Conservation (phyloP, 805 yeast genomes). For the Lipomyces sp. region DNA sequence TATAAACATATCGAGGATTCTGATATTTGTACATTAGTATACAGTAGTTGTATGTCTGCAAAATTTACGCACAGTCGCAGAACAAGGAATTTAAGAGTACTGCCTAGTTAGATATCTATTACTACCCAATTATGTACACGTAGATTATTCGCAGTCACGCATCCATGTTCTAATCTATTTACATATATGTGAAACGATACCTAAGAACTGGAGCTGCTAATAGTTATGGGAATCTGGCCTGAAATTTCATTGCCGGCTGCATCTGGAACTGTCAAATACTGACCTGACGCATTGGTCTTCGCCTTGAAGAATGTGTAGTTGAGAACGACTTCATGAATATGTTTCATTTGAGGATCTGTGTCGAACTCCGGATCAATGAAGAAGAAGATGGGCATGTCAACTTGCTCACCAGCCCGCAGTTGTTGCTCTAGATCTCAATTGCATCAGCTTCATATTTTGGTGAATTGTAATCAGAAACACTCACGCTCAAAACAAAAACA, state of each 20-base stretch:
- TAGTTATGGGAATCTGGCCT: slow-evolving; percentile 4
- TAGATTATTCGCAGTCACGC: too few species aligned
- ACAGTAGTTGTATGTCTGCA: background rate
- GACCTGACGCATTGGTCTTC: slow-evolving; percentile 14
- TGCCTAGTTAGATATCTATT: background rate
- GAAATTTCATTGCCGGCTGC: background rate
- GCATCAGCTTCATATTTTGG: background rate
- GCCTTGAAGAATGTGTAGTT: slow-evolving; percentile 85
- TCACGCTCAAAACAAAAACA: slow-evolving; percentile 87
- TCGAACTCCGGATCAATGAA: slow-evolving; percentile 96
- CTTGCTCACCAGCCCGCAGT: slow-evolving; percentile 92
- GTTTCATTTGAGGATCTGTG: slow-evolving; percentile 85
- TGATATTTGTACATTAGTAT: background rate
- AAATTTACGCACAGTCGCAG: background rate
- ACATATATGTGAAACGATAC: background rate
- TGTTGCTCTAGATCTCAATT: slow-evolving; percentile 68
- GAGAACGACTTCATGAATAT: slow-evolving; percentile 84
- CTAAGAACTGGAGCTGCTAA: background rate
- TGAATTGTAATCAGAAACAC: slow-evolving; percentile 6
- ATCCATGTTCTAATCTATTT: slow-evolving; percentile 1
- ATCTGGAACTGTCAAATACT: slow-evolving; percentile 1
- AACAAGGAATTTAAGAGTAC: background rate
- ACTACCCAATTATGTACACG: background rate
- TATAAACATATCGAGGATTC: background rate
- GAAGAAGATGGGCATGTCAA: slow-evolving; percentile 98